Conservation (phyloP, 345 rosid species). For the Luvunga scandens region DNA sequence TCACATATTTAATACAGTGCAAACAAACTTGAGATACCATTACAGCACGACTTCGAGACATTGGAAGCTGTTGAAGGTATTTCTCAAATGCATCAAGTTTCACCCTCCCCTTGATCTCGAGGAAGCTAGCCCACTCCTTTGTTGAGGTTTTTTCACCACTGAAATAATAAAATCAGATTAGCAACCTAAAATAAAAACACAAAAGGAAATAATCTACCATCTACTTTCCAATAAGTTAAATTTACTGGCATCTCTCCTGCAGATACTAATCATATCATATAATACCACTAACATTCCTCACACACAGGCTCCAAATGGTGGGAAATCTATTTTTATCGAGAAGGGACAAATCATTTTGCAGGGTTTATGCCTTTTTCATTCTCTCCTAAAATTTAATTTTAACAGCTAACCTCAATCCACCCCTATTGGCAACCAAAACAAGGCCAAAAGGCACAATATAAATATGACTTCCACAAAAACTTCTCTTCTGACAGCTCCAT, state of each 20-base stretch:
- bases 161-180: conserved; percentile 23
- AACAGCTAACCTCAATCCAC: background rate
- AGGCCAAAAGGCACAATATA: background rate
- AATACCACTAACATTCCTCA: background rate
- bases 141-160: conserved; percentile 81
- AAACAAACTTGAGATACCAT: conserved; percentile 73
- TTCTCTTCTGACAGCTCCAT: background rate
- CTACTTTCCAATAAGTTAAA: background rate
- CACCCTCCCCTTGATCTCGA: conserved; percentile 95
- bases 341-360: background rate
- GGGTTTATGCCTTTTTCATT: background rate
- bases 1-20: conserved; percentile 37
- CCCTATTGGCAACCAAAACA: background rate
- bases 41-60: conserved; percentile 89
- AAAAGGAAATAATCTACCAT: background rate
- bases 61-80: conserved; percentile 88
- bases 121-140: conserved; percentile 59
- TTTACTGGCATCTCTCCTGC: background rate
- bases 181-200: background rate
- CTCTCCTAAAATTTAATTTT: background rate
- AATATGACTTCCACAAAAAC: background rate
- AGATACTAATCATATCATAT: background rate
- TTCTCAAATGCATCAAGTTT: conserved; percentile 88
- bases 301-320: background rate
- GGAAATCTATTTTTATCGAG: background rate